Base-by-base conservation (phyloP, 305 asterid genomes). In the Vinca major region DNA sequence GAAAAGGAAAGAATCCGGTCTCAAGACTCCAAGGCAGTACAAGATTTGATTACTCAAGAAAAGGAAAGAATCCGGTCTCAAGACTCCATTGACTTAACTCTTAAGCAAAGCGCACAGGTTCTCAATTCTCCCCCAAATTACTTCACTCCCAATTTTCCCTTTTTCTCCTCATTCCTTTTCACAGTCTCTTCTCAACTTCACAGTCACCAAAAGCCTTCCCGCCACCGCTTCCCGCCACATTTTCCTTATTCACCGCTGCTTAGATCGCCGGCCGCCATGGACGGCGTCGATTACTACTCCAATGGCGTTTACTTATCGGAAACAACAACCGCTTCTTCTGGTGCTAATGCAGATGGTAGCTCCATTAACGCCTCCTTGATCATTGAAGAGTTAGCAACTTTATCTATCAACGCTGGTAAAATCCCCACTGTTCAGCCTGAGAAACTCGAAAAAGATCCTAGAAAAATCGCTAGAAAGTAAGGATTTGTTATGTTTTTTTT, bases 391-490 rank as follows among this genome's bases (percentile, higher is more conserved):
- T 73, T 82, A 19, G 73, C 83, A 13, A 48, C 75, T 55, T 67
- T 80, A 44, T 73, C 83, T 33, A 55, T 85, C 74, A 53, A 43
- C 45, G 86, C 62, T 20, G 82, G 75, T 55, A 75, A 73, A 16
- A 78, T 71, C 50, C 73, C 67, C 67, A 7, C 48, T 40, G 70
- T 65, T 56, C 77, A 53, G 58, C 72, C 43, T 63, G 66, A 56
- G 71, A 74, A 77, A 56, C 78, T 54, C 5, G 88, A 51, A 74
- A 92, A 92, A 57, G 96, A 93, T 79, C 99, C 99, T 33, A 78
- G 90, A 66, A 82, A 9, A 71, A 84, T 82, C 17, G 95, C 99
- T 2, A 81, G 97, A 72, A 85, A 84, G 97, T 89, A 78, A 26
- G 43, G 68, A 16, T 10, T 20, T 58, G 52, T 68, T 65, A 14